Evolutionary conservation across 805 yeast species (phyloP).

Genomic region (Ogataea methanolica): DNA sequence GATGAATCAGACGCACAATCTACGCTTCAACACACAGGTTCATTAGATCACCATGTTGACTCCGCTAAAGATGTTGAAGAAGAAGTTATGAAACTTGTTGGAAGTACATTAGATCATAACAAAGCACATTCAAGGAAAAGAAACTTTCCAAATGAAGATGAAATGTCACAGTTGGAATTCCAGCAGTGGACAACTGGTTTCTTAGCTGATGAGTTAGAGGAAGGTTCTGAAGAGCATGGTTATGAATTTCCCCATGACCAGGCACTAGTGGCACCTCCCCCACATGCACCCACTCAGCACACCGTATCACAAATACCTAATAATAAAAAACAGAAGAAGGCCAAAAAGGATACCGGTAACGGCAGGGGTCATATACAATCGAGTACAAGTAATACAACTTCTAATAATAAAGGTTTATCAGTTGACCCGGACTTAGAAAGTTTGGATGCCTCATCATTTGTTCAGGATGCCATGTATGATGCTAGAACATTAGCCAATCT

Average conservation of each 20-base stretch:
- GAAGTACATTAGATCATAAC: conserved; percentile 46
- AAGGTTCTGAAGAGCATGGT: conserved; percentile 10
- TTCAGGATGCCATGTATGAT: conserved; percentile 65
- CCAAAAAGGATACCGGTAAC: conserved; percentile 4
- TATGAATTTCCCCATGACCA: neutral
- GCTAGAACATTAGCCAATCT: conserved; percentile 57
- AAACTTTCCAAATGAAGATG: conserved; percentile 35
- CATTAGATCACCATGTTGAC: neutral
- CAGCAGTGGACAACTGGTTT: conserved; percentile 52
- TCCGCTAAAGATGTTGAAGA: conserved; percentile 60
- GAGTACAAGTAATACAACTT: neutral
- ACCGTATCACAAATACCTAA: neutral
- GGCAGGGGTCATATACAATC: neutral
- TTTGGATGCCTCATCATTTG: conserved; percentile 43
- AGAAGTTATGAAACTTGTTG: conserved; percentile 71
- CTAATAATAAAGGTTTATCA: neutral
- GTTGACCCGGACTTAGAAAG: conserved; percentile 59
- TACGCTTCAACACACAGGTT: too few species aligned
- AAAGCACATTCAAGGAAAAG: conserved; percentile 21
- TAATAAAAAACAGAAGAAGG: conserved; percentile 3
- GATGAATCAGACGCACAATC: conserved; percentile 5
- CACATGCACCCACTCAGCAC: neutral
- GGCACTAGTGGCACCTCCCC: neutral
- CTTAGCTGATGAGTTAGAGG: conserved; percentile 38
- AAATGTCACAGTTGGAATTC: conserved; percentile 42